Evolutionary conservation across 148 eudicot species (phyloP), one percentile per base, ranked within the genome.

Genomic region (Arctostaphylos glauca): DNA sequence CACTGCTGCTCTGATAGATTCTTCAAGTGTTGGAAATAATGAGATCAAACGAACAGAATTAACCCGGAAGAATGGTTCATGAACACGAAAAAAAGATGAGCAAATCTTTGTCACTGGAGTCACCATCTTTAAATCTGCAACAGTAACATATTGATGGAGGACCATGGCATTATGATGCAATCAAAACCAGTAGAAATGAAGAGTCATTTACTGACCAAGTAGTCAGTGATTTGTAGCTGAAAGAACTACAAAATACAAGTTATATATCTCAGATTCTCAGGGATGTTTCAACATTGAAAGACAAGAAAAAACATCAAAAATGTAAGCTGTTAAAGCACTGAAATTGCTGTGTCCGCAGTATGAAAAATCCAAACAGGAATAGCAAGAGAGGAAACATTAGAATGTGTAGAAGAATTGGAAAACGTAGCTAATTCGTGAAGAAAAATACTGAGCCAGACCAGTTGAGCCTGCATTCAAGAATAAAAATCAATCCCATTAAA

Each of bases 1-100:
- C 79, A 93, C 87, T 5, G 93, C 94, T 68, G 74, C 50, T 85
- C 87, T 87, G 54, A 93, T 74, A 5, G 93, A 88, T 71, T 91
- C 87, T 86, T 86, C 88, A 79, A 91, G 81, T 48, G 89, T 77
- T 19, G 6, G 81, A 1, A 47, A 68, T 19, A 90, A 81, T 82
- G 86, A 76, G 79, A 25, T 62, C 10, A 68, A 64, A 52, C 78
- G 85, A 6, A 81, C 59, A 14, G 86, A 84, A 43, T 81, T 81
- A 50, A 80, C 76, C 77, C 64, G 68, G 67, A 82, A 52, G 7
- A 84, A 78, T 21, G 84, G 74, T 56, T 3, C 14, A 10, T 21
- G 72, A 43, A 75, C 81, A 74, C 23, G 67, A 74, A 52, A 68
- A 73, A 75, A 21, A 44, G 53, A 68, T 13, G 76, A 44, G 44